These are phyloP conservation scores for Hypoxylon fragiforme DNA, from an alignment of 495 filamentous ascomycete species.

Conservation along the genomic window DNA sequence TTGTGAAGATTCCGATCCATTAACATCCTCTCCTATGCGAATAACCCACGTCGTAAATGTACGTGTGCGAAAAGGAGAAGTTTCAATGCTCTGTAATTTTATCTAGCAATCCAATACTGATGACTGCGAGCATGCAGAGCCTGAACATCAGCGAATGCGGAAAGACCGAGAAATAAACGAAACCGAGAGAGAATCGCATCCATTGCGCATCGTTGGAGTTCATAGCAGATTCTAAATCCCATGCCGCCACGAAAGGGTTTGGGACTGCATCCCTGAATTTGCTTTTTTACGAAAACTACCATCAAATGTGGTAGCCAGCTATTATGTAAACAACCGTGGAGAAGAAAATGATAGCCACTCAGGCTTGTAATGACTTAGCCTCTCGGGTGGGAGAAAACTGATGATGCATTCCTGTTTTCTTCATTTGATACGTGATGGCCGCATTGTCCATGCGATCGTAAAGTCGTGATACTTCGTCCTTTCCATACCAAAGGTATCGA, in stretches of 20 bases:
- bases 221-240: neutral
- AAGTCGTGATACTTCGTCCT: neutral
- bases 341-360: neutral
- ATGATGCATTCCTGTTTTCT: neutral
- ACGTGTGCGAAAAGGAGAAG: conserved; percentile 35
- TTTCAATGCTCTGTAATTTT: conserved; percentile 30
- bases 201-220: neutral
- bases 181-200: neutral
- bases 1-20: conserved; percentile 29
- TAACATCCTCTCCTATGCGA: conserved; percentile 34
- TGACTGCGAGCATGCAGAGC: neutral
- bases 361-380: conserved; percentile 2
- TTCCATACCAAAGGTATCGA: conserved; percentile 1
- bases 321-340: conserved; percentile 7
- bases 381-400: neutral
- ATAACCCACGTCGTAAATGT: conserved; percentile 36
- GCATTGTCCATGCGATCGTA: neutral
- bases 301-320: conserved; percentile 3
- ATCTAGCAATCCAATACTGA: conserved; percentile 17
- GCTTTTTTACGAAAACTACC: conserved; percentile 2
- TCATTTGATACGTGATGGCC: neutral
- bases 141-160: neutral
- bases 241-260: conserved; percentile 3
- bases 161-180: conserved; percentile 6
- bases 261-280: neutral